Conservation (phyloP, 2,329 filamentous ascomycete species). For the Fusarium sacchari region DNA sequence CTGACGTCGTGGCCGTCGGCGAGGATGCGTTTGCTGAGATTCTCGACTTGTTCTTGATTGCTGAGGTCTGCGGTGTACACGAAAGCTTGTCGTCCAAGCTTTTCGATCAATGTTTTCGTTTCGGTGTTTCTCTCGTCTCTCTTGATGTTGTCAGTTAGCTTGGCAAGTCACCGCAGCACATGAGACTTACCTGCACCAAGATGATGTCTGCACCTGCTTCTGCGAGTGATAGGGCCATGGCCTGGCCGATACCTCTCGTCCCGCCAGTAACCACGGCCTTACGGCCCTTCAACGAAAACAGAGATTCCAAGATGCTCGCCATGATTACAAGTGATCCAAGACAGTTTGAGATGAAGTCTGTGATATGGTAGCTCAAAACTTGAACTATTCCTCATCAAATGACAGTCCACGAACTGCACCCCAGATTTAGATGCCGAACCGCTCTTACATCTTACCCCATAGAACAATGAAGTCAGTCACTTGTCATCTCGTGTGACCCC, state of each 20-base stretch:
- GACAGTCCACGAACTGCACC: too few species aligned
- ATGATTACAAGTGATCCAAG: background rate
- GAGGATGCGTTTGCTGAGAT: conserved; percentile 67
- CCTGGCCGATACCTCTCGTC: conserved; percentile 66
- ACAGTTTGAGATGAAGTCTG: rapidly evolving
- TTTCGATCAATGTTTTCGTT: conserved; percentile 70
- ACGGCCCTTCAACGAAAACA: conserved; percentile 65
- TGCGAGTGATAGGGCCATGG: conserved; percentile 66
- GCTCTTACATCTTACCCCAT: too few species aligned
- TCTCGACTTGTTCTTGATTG: conserved; percentile 65
- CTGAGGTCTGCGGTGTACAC: conserved; percentile 78
- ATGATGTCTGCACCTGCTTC: conserved; percentile 69
- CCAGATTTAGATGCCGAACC: background rate
- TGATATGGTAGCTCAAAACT: background rate
- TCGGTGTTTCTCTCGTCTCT: conserved; percentile 54
- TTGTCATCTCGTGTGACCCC: background rate
- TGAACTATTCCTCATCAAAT: background rate
- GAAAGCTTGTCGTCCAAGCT: conserved; percentile 70
- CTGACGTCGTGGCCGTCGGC: conserved; percentile 71
- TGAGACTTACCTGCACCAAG: conserved; percentile 59
- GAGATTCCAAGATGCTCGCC: background rate
- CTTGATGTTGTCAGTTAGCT: background rate
- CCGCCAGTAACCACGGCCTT: conserved; percentile 67
- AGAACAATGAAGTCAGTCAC: background rate
- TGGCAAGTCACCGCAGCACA: background rate